Evolutionary conservation across 1,284 basidiomycete species (phyloP).

Genomic region (Mycena citricolor): DNA sequence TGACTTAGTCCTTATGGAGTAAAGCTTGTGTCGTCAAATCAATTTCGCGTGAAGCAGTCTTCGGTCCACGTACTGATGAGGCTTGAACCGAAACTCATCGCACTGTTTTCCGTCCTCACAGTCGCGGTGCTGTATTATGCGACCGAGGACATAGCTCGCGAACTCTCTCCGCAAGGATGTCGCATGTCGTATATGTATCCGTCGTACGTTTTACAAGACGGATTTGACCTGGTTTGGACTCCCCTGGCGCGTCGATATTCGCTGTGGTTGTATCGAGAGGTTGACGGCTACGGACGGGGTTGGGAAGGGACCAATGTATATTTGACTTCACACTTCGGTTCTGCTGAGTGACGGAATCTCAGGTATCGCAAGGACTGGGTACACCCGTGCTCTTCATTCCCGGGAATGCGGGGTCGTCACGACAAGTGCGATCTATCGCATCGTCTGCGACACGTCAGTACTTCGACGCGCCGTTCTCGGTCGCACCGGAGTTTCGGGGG

Average conservation of each 20-base stretch:
- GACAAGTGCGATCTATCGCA: conserved; percentile 93
- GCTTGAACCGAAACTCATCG: no score
- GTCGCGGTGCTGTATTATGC: conserved; percentile 40
- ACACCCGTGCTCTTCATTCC: conserved; percentile 93
- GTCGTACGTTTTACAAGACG: conserved; percentile 73
- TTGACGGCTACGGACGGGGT: conserved; percentile 38
- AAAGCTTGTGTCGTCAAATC: no score
- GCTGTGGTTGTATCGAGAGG: conserved; percentile 90
- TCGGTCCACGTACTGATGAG: no score
- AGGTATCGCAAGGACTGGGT: conserved; percentile 40
- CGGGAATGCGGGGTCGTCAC: conserved; percentile 94
- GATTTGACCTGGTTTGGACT: conserved; percentile 66
- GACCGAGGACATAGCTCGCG: conserved; percentile 38
- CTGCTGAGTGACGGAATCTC: background rate
- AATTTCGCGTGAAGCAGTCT: no score
- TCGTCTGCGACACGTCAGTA: conserved; percentile 86
- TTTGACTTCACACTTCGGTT: conserved; percentile 2
- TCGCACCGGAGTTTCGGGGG: conserved; percentile 50
- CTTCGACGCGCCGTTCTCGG: conserved; percentile 54
- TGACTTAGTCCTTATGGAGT: no score
- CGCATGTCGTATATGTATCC: conserved; percentile 98
- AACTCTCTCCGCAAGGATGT: conserved; percentile 82
- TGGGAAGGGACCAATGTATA: conserved; percentile 71
- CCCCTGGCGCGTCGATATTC: conserved; percentile 75
- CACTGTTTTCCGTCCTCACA: conserved; percentile 13